Conservation (phyloP, 164 flowering plant genomes). For the Chimonanthus salicifolius region DNA sequence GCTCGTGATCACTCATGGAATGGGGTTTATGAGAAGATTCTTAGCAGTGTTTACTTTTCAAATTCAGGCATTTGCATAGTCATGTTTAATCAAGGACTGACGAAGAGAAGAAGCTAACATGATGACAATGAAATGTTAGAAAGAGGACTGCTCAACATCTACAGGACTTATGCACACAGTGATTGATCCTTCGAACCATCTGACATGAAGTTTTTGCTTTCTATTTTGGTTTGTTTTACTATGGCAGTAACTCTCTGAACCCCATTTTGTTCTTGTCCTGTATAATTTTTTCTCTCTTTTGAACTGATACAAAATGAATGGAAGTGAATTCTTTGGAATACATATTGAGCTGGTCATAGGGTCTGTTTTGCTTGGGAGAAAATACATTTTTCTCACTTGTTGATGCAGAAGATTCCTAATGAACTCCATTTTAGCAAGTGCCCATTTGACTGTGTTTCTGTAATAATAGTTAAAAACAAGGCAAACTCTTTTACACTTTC, state of each 20-base stretch:
- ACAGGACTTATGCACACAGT: not conserved
- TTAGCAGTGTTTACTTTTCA: not conserved
- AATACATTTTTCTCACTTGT: too few relatives aligned
- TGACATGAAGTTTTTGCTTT: not conserved
- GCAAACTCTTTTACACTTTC: too few relatives aligned
- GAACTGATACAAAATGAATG: not conserved
- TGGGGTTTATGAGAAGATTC: not conserved
- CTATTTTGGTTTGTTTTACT: not conserved
- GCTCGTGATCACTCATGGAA: not conserved
- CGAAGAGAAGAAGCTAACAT: not conserved
- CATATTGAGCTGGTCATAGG: too few relatives aligned
- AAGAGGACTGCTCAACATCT: not conserved
- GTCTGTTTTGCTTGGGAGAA: too few relatives aligned
- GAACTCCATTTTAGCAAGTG: too few relatives aligned
- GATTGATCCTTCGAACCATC: not conserved
- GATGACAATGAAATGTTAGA: not conserved
- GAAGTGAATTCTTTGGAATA: not conserved
- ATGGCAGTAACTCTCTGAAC: not conserved
- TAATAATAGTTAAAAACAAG: too few relatives aligned
- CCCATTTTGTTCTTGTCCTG: not conserved
- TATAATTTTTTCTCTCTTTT: not conserved
- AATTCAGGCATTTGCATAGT: not conserved
- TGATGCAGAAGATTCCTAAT: too few relatives aligned
- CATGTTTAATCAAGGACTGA: not conserved
- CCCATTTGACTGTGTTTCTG: too few relatives aligned